Conservation (phyloP, 495 filamentous ascomycete species). For the Neurospora sp. region DNA sequence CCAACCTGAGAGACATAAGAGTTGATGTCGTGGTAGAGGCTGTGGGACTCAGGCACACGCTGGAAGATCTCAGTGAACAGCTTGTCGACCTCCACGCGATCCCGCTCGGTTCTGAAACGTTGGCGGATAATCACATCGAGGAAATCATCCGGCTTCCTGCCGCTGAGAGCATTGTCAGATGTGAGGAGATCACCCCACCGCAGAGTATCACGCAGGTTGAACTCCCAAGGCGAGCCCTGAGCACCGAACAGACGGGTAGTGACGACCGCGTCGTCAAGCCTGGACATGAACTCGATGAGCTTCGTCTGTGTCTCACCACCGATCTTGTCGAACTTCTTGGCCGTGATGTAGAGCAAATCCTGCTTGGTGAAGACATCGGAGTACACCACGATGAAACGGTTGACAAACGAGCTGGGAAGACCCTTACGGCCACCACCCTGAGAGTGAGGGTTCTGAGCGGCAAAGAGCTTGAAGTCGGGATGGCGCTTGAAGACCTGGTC, state of each 20-base stretch:
- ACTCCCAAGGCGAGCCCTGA: slow-evolving; percentile 91
- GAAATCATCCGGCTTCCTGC: slow-evolving; percentile 53
- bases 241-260: slow-evolving; percentile 56
- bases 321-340: slow-evolving; percentile 58
- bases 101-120: slow-evolving; percentile 64
- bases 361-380: slow-evolving; percentile 74
- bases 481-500: slow-evolving; percentile 88
- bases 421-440: slow-evolving; percentile 96
- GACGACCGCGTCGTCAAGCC: slow-evolving; percentile 59
- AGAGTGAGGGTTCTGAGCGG: slow-evolving; percentile 94
- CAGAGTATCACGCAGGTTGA: slow-evolving; percentile 87
- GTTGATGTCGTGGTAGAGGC: slow-evolving; percentile 54
- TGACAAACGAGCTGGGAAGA: slow-evolving; percentile 89
- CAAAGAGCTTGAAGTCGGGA: slow-evolving; percentile 83
- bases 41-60: slow-evolving; percentile 37
- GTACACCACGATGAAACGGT: slow-evolving; percentile 96
- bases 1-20: slow-evolving; percentile 56
- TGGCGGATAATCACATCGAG: slow-evolving; percentile 78
- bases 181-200: slow-evolving; percentile 75
- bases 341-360: slow-evolving; percentile 75
- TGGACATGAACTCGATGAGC: slow-evolving; percentile 72
- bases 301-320: slow-evolving; percentile 43
- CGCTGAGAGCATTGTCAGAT: slow-evolving; percentile 40
- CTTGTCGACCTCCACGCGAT: slow-evolving; percentile 50
- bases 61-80: slow-evolving; percentile 45